A percentile compares a stretch with the other conserved stretches of the same genome.
Evolutionary conservation across 129 eudicot species (phyloP).

Genomic region (Flaveria sonorensis): DNA sequence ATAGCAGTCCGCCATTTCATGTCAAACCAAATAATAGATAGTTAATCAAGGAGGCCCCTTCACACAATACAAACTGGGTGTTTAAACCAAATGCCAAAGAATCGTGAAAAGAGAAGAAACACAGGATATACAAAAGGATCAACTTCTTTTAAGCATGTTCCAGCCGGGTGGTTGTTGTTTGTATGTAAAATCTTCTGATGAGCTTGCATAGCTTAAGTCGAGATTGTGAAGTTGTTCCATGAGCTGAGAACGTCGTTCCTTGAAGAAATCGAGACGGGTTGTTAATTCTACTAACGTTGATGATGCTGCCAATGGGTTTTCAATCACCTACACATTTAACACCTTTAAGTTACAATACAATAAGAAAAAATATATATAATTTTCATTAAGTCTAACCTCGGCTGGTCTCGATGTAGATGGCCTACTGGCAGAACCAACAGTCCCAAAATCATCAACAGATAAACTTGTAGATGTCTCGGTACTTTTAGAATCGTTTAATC

Average conservation of each 20-base stretch:
- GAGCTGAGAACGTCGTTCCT: slow-evolving; percentile 87
- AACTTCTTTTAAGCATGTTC: slow-evolving; percentile 42
- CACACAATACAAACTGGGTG: slow-evolving; percentile 9
- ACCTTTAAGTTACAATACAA: not conserved
- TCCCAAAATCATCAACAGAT: slow-evolving; percentile 56
- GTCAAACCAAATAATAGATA: slow-evolving; percentile 27
- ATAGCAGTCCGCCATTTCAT: not conserved
- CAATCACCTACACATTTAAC: slow-evolving; percentile 51
- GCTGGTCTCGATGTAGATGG: slow-evolving; percentile 61
- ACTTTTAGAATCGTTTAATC: slow-evolving; percentile 63
- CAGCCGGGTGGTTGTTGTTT: slow-evolving; percentile 57
- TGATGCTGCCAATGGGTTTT: slow-evolving; percentile 63
- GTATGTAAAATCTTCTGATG: slow-evolving; percentile 61
- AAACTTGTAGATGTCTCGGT: slow-evolving; percentile 59
- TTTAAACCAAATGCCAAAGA: slow-evolving; percentile 24
- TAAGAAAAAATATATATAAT: not conserved
- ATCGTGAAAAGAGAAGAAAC: slow-evolving; percentile 26
- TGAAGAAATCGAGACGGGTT: slow-evolving; percentile 91
- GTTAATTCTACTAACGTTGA: slow-evolving; percentile 89
- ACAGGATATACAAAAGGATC: slow-evolving; percentile 41
- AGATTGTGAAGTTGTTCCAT: slow-evolving; percentile 95
- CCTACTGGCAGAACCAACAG: slow-evolving; percentile 48
- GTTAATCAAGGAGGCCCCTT: slow-evolving; percentile 11
- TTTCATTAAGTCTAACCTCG: slow-evolving; percentile 49
- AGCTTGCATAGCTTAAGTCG: slow-evolving; percentile 61